Evolutionary conservation across 169 alveolate genomes (phyloP).

Genomic region (Plasmodium gonderi): DNA sequence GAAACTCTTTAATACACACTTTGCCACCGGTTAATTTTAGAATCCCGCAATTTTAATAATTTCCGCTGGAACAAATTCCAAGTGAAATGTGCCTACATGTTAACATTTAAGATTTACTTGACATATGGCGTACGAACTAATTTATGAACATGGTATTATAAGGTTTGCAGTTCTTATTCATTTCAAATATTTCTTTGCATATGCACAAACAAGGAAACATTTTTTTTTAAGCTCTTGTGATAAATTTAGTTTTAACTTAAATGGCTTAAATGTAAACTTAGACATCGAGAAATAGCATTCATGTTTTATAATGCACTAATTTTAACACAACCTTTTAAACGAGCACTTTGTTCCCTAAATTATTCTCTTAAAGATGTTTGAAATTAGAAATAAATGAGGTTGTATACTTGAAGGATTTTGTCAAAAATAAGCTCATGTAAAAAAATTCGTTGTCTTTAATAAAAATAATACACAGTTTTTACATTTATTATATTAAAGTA

Average conservation of each 20-base stretch:
- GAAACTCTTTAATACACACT: not conserved
- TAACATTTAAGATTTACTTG: not conserved
- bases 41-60: not conserved
- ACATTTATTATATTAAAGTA: not conserved
- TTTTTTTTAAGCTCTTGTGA: not conserved
- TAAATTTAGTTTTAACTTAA: not conserved
- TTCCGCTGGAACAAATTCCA: not conserved
- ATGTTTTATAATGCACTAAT: not conserved
- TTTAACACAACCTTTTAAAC: not conserved
- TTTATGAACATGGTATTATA: not conserved
- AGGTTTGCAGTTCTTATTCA: not conserved
- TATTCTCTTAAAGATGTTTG: not conserved
- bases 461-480: not conserved
- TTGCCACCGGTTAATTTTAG: not conserved
- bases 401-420: not conserved
- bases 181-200: not conserved
- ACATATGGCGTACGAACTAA: not conserved
- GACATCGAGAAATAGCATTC: not conserved
- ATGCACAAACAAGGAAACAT: not conserved
- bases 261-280: not conserved
- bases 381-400: not conserved
- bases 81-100: not conserved
- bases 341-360: not conserved
- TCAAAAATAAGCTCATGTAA: not conserved
- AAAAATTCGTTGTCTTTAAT: not conserved